Percentiles rank a stretch among this genome's conserved stretches.
These are phyloP conservation scores for Verticillium albo-atrum DNA, from an alignment of 2,329 filamentous ascomycete species.

Conservation along the genomic window DNA sequence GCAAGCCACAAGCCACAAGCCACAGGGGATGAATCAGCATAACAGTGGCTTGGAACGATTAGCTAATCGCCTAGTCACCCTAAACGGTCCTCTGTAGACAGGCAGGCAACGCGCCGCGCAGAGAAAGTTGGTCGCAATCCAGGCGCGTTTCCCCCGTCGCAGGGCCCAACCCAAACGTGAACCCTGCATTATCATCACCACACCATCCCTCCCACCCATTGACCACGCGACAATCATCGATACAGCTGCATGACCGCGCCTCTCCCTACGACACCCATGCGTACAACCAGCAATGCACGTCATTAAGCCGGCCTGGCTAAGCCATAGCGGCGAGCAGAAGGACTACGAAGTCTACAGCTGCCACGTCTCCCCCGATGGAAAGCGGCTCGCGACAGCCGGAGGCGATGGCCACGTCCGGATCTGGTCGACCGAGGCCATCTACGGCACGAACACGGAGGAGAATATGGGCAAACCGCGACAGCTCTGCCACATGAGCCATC, in stretches of 20 bases:
- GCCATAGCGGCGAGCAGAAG: constrained; percentile 94
- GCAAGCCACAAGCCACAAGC: not conserved
- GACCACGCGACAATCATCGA: not conserved
- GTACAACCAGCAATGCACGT: constrained; percentile 61
- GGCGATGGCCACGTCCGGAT: constrained; percentile 97
- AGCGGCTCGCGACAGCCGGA: constrained; percentile 85
- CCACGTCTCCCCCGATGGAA: constrained; percentile 92
- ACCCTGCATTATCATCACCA: not conserved
- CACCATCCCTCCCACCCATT: not conserved
- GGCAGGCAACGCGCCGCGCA: not conserved
- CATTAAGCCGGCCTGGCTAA: constrained; percentile 94
- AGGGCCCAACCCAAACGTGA: not conserved
- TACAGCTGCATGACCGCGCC: not conserved
- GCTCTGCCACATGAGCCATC: constrained; percentile 96
- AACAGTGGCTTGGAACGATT: not conserved
- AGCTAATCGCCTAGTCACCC: not conserved
- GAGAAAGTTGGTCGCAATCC: not conserved
- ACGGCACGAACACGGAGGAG: constrained; percentile 46
- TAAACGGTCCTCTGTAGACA: not conserved
- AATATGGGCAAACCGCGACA: constrained; percentile 67
- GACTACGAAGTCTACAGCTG: constrained; percentile 99
- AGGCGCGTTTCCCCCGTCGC: not conserved
- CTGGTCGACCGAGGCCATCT: constrained; percentile 94
- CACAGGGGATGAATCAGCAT: no score
- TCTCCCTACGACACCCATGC: not conserved